Conservation (phyloP, 163 green algal genomes). For the Scenedesmus sp. region DNA sequence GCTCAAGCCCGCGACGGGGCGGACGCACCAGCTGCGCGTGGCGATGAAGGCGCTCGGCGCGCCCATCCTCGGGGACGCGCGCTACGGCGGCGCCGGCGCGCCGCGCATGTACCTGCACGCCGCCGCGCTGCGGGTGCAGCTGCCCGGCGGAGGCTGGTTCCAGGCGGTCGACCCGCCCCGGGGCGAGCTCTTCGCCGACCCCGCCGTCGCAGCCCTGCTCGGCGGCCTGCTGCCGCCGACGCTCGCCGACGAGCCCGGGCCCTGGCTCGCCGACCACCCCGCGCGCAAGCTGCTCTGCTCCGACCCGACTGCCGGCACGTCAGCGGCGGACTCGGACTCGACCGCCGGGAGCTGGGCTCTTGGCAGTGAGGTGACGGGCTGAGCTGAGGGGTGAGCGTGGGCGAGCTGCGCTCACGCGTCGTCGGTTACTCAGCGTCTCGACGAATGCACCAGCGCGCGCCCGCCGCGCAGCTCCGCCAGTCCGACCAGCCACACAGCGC, state of each 20-base stretch:
- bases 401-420: too few species aligned
- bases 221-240: neutral
- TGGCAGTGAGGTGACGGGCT: too few species aligned
- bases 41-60: slow-evolving; percentile 21
- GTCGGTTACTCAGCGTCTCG: too few species aligned
- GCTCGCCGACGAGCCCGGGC: neutral
- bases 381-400: too few species aligned
- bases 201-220: neutral
- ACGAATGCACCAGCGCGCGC: too few species aligned
- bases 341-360: too few species aligned
- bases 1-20: slow-evolving; percentile 34
- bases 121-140: slow-evolving; percentile 22
- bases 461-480: too few species aligned
- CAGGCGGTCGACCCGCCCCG: slow-evolving; percentile 16
- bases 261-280: slow-evolving; percentile 14
- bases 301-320: too few species aligned
- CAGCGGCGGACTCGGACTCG: too few species aligned
- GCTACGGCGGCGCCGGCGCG: neutral
- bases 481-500: too few species aligned
- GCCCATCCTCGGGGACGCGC: slow-evolving; percentile 14
- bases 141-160: slow-evolving; percentile 20
- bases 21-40: slow-evolving; percentile 28
- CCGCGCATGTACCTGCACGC: slow-evolving; percentile 36
- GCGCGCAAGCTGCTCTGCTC: slow-evolving; percentile 18
- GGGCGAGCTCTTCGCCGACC: slow-evolving; percentile 13